Evolutionary conservation across 495 filamentous ascomycete species (phyloP), one percentile per base, ranked within the genome.

Genomic region (Aspergillus ostianus): DNA sequence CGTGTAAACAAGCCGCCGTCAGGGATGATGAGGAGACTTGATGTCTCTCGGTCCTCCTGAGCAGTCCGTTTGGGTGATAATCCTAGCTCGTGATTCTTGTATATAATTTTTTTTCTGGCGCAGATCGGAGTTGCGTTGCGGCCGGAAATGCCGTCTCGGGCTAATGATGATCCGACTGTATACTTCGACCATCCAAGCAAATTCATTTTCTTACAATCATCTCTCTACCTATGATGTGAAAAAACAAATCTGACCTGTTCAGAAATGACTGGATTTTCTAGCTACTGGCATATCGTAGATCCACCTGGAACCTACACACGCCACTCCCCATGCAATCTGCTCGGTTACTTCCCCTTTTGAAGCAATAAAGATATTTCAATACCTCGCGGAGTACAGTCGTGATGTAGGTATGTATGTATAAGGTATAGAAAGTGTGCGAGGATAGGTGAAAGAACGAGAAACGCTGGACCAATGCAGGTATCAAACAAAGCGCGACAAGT

Each of bases 121-220:
- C 30, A 7, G 47, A 23, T 47, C 46, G 30, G 23, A 27, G 12
- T 29, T 23, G 19, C 50, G 55, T 15, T 60, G 29, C 32, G 30
- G 45, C 17, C 58, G 46, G 9, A 47, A 26, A 29, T 30, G 32
- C 23, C 29, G 9, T 18, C 6, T 48, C 64, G 64, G 61, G 19
- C 44, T 56, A 59, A 67, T 52, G 29, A 59, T 67, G 54, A 51
- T 67, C 64, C 64, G 61, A 20, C 9, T 15, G 21, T 59, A 47
- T 32, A 61, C 23, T 46, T 48, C 10, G 6, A 6, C 29, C 36
- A 1, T 23, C 17, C 7, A 21, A 23, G 5, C 12, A 26, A 26
- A 26, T 4, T 26, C 23, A 26, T 26, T 26, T 26, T 26, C 23
- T 26, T 26, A 26, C 23, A 23, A 1, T 50, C 18, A 5, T 20